These are phyloP conservation scores for Polytrichum formosum DNA, from an alignment of 225 moss, liverwort and hornwort species.

Conservation along the genomic window DNA sequence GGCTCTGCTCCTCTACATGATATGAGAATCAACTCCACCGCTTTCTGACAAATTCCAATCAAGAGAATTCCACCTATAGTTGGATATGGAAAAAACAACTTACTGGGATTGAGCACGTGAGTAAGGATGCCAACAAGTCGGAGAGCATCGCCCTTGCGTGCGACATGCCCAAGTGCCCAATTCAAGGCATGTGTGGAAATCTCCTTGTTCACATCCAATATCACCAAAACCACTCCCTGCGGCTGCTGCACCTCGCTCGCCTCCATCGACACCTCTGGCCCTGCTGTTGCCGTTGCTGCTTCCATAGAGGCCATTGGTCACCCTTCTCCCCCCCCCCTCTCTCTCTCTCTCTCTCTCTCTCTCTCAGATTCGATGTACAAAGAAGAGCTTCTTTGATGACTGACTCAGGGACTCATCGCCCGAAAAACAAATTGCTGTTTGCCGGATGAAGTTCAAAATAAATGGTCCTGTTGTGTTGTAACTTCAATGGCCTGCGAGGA, in stretches of 20 bases:
- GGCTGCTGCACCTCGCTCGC: slow-evolving; percentile 17
- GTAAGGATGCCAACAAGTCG: slow-evolving; percentile 48
- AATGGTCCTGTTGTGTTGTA: too few species aligned
- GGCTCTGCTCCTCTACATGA: too few species aligned
- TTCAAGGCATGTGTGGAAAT: slow-evolving; percentile 30
- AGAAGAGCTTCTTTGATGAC: too few species aligned
- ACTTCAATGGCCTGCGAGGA: too few species aligned
- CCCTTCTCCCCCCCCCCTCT: background rate
- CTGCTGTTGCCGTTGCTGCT: background rate
- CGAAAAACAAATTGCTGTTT: too few species aligned
- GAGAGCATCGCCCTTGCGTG: slow-evolving; percentile 40
- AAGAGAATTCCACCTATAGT: too few species aligned
- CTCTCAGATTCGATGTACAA: background rate
- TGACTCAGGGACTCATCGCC: too few species aligned
- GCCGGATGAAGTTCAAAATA: too few species aligned
- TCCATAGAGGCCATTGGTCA: too few species aligned
- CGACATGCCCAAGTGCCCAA: slow-evolving; percentile 49
- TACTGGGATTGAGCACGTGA: slow-evolving; percentile 59
- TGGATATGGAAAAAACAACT: slow-evolving; percentile 8
- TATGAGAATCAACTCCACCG: too few species aligned
- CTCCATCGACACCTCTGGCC: slow-evolving; percentile 33
- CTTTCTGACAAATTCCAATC: too few species aligned
- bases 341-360: background rate
- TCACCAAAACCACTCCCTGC: slow-evolving; percentile 56
- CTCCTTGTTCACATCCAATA: slow-evolving; percentile 53